Percentiles rank a stretch among this genome's conserved stretches.
These are phyloP conservation scores for Phytophthora colocasiae DNA, from an alignment of 352 stramenopile genomes.

Conservation along the genomic window DNA sequence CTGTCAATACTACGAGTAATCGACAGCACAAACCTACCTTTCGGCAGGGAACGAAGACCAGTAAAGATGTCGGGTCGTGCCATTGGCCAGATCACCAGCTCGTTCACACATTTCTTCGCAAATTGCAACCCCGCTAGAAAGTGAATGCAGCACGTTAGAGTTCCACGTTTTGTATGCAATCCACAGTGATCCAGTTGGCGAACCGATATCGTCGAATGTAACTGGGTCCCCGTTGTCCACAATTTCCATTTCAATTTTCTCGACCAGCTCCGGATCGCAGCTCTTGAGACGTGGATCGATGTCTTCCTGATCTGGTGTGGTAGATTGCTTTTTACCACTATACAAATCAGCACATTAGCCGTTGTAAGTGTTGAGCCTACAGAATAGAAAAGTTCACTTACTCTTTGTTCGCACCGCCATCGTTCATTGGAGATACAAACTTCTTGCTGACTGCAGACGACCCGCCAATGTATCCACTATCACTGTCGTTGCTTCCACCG, in stretches of 20 bases:
- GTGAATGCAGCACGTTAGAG: background rate
- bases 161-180: background rate
- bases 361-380: no score
- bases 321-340: constrained; percentile 27
- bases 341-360: background rate
- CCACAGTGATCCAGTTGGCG: background rate
- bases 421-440: constrained; percentile 72
- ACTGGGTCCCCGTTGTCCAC: constrained; percentile 93
- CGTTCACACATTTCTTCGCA: constrained; percentile 98
- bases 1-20: background rate
- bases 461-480: constrained; percentile 34
- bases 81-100: constrained; percentile 99
- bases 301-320: constrained; percentile 56
- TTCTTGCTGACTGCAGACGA: constrained; percentile 67
- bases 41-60: constrained; percentile 92
- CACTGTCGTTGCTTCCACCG: constrained; percentile 34
- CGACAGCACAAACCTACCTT: constrained; percentile 55
- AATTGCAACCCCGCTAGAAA: constrained; percentile 93
- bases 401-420: constrained; percentile 26
- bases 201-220: constrained; percentile 98
- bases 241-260: constrained; percentile 98
- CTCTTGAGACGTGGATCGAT: constrained; percentile 94
- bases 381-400: background rate
- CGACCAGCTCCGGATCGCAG: constrained; percentile 95
- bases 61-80: constrained; percentile 97